Evolutionary conservation across 371 early-diverging fungal genomes (phyloP).

Genomic region (Rhizomucor miehei): DNA sequence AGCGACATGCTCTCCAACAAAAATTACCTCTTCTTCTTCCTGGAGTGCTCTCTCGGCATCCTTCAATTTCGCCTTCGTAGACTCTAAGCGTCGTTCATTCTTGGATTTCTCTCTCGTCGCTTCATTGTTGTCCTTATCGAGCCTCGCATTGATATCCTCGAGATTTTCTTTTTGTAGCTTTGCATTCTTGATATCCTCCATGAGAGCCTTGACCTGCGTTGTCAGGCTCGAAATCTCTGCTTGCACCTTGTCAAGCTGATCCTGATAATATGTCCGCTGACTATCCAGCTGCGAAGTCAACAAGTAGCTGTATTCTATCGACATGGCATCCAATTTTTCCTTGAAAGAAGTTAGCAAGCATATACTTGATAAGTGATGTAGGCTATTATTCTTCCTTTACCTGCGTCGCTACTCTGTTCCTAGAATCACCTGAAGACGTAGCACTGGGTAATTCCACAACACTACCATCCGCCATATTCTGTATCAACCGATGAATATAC

Average conservation of each 20-base stretch:
- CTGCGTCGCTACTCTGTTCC: background rate
- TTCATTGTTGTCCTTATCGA: conserved; percentile 5
- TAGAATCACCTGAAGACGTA: conserved; percentile 11
- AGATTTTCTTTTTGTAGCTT: conserved; percentile 12
- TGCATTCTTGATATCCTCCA: conserved; percentile 10
- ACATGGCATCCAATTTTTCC: conserved; percentile 73
- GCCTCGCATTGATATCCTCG: background rate
- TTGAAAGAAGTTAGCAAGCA: conserved; percentile 16
- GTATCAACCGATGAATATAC: conserved; percentile 91
- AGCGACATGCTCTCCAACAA: too few species aligned
- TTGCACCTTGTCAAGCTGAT: conserved; percentile 56
- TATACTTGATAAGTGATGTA: conserved; percentile 2
- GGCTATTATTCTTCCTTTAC: background rate
- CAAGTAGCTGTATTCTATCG: conserved; percentile 73
- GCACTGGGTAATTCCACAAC: conserved; percentile 81
- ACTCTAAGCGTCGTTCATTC: conserved; percentile 8
- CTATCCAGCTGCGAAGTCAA: conserved; percentile 82
- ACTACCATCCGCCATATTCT: conserved; percentile 87
- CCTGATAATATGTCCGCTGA: conserved; percentile 82
- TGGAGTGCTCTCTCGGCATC: conserved; percentile 18
- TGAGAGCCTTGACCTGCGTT: conserved; percentile 8
- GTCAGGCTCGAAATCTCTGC: conserved; percentile 37
- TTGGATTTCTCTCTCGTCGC: conserved; percentile 17
- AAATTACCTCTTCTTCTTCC: conserved; percentile 38
- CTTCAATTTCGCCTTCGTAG: conserved; percentile 13